Conservation (phyloP, 1,139 yeast species). For the Casaregolazyma suthepensis region DNA sequence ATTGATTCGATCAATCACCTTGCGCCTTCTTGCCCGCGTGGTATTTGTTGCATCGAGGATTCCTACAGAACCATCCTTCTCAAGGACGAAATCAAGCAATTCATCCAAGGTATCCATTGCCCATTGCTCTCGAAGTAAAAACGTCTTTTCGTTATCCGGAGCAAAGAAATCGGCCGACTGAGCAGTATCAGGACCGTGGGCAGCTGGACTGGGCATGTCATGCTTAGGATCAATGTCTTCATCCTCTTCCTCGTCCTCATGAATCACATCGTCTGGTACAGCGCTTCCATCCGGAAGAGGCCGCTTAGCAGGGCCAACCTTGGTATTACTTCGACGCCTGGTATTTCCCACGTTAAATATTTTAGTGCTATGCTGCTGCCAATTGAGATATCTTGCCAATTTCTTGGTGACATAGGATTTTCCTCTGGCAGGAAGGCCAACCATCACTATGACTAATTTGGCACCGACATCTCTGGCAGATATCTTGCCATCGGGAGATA, state of each 20-base stretch:
- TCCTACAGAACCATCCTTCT: constrained; percentile 86
- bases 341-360: constrained; percentile 95
- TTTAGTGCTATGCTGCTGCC: constrained; percentile 85
- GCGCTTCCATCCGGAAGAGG: constrained; percentile 57
- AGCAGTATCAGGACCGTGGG: constrained; percentile 6
- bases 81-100: constrained; percentile 68
- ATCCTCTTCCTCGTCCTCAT: constrained; percentile 8
- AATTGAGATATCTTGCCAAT: constrained; percentile 77
- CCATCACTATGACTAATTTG: constrained; percentile 87
- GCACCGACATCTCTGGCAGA: constrained; percentile 70
- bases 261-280: neutral
- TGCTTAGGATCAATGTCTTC: constrained; percentile 5
- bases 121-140: constrained; percentile 80
- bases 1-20: constrained; percentile 63
- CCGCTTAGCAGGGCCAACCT: constrained; percentile 62
- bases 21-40: constrained; percentile 63
- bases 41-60: constrained; percentile 95
- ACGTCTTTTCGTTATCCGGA: constrained; percentile 66
- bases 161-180: constrained; percentile 78
- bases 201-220: neutral
- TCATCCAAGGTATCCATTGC: constrained; percentile 92
- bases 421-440: constrained; percentile 72
- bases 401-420: constrained; percentile 90
- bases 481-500: constrained; percentile 76
- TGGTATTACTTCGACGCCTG: constrained; percentile 59